phyloP scores from a whole-genome alignment of 805 yeast species.

The Kazachstania africana region DNA sequence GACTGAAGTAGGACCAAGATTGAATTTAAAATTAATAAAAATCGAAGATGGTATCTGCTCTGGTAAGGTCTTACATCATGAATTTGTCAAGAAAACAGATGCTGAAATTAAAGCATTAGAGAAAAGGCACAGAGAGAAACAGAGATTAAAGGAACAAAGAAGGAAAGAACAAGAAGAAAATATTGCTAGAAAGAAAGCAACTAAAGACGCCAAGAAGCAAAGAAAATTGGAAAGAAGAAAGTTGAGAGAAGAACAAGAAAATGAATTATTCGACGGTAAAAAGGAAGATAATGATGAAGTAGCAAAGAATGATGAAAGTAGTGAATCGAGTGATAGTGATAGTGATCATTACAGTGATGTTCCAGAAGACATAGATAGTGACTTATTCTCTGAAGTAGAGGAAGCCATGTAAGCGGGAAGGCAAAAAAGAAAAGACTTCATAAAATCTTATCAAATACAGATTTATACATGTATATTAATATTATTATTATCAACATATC shows the following conservation, averaged over 20 bases:
- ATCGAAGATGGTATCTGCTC: slow-evolving; percentile 87
- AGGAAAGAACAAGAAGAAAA: slow-evolving; percentile 70
- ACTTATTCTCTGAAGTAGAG: slow-evolving; percentile 34
- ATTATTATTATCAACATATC: neutral
- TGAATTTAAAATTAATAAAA: slow-evolving; percentile 63
- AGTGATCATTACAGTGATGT: slow-evolving; percentile 29
- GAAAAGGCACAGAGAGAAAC: slow-evolving; percentile 49
- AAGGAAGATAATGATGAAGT: slow-evolving; percentile 7
- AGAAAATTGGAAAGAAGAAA: slow-evolving; percentile 48
- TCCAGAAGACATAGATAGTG: slow-evolving; percentile 37
- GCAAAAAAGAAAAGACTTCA: neutral
- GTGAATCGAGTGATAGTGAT: slow-evolving; percentile 24
- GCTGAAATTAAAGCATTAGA: slow-evolving; percentile 53
- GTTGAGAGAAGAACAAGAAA: slow-evolving; percentile 21
- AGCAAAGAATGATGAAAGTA: slow-evolving; percentile 8
- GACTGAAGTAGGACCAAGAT: slow-evolving; percentile 87
- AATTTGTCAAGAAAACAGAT: slow-evolving; percentile 50
- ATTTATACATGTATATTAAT: neutral
- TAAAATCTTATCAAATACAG: too few relatives aligned
- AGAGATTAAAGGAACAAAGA: slow-evolving; percentile 56
- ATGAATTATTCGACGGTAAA: slow-evolving; percentile 18
- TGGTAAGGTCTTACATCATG: slow-evolving; percentile 82
- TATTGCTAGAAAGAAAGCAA: slow-evolving; percentile 62
- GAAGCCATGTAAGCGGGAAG: slow-evolving; percentile 4
- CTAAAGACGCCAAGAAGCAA: slow-evolving; percentile 59